Conservation (phyloP, 2,329 filamentous ascomycete genomes). For the Alternaria sp. region DNA sequence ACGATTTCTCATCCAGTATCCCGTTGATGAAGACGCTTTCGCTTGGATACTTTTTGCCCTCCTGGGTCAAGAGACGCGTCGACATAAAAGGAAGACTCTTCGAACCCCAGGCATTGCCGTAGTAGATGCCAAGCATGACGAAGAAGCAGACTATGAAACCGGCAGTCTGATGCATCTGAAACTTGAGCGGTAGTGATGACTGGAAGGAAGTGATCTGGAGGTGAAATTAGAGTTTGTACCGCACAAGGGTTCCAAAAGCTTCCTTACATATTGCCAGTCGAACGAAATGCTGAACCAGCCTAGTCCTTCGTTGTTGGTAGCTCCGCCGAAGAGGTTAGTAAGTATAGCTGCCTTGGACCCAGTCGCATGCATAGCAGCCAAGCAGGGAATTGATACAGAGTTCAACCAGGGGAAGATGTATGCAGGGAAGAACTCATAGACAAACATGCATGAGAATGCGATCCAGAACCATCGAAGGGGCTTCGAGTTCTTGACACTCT, state of each 20-base stretch:
- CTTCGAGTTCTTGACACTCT: constrained; percentile 26
- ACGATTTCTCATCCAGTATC: constrained; percentile 22
- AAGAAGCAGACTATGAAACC: constrained; percentile 23
- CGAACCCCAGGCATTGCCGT: constrained; percentile 27
- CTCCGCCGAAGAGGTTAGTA: constrained; percentile 27
- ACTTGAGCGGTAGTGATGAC: constrained; percentile 26
- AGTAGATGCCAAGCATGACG: constrained; percentile 26
- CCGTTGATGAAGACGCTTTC: constrained; percentile 24
- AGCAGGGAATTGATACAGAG: constrained; percentile 27
- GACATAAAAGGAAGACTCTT: constrained; percentile 27
- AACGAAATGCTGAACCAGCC: constrained; percentile 24
- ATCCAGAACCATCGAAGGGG: constrained; percentile 30
- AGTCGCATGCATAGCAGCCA: constrained; percentile 27
- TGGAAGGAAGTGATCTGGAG: constrained; percentile 28
- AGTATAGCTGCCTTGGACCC: constrained; percentile 23
- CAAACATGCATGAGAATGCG: constrained; percentile 28
- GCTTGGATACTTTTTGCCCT: constrained; percentile 21
- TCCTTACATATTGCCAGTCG: constrained; percentile 30
- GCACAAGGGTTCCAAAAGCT: not conserved
- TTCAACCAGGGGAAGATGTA: constrained; percentile 31
- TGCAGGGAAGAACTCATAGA: constrained; percentile 28
- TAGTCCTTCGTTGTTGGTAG: constrained; percentile 26
- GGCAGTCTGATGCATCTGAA: constrained; percentile 24
- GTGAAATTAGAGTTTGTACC: not conserved
- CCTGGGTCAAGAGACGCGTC: constrained; percentile 24